Evolutionary conservation across 768 basidiomycete species (phyloP), one percentile per base, ranked within the genome.

Genomic region (Mycena olivaceomarginata): DNA sequence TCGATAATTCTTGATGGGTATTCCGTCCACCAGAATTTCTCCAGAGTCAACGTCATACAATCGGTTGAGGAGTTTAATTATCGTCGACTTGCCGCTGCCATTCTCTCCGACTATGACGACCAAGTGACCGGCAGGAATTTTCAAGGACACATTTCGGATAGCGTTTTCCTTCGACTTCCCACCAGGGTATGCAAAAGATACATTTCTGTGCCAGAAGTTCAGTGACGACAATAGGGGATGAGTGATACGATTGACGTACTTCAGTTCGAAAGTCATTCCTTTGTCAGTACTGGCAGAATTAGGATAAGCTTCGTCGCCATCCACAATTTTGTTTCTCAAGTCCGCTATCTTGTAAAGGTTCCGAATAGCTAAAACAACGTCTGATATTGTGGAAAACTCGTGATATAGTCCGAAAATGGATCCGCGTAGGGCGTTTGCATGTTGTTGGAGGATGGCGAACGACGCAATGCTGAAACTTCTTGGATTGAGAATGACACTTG

Each of bases 171-270:
- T 76, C 1, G 67, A 69, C 22, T 80, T 72, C 10, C 76, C 77
- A 3, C 75, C 80, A 2, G 88, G 86, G 65, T 89, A 89, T 18
- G 76, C 76, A 59, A 89, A 88, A 0, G 79, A 84, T 8, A 88
- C 87, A 53, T 88, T 79, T 10, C 88, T 89, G 67, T 0, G 15
- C 7, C 7, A 15, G 4, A 31, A 37, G n/a, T 18, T 1, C 46
- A 22, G 0, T 22, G 11, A 46, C 60, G 5, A 16, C 16, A 5
- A 22, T 16, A 5, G 6, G 10, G 16, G 13, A 16, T 41, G 45
- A 31, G 18, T 8, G 8, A 48, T 16, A 7, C 12, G 43, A 12
- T 12, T 2, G 9, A 15, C 48, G 13, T 46, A 78, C 77, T 25
- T 68, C 8, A 78, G 59, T 48, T 75, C 67, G 5, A 80, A 62